Evolutionary conservation across 805 yeast species (phyloP).

Genomic region (Wickerhamomyces ciferrii): DNA sequence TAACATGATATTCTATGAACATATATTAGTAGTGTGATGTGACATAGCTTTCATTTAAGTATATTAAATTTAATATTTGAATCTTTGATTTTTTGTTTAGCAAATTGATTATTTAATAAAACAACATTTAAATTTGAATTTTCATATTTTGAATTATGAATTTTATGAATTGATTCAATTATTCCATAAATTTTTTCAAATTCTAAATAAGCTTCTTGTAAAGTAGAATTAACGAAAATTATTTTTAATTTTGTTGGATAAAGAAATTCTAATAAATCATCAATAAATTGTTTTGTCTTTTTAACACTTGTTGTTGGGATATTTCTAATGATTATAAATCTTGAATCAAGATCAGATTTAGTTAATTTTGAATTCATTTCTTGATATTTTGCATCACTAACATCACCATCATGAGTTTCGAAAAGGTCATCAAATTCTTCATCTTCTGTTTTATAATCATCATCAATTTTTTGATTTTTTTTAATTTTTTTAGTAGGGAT

Average conservation of each 20-base stretch:
- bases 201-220: neutral
- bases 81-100: slow-evolving; percentile 3
- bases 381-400: neutral
- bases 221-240: neutral
- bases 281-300: neutral
- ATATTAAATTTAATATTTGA: neutral
- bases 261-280: neutral
- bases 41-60: too few species aligned
- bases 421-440: neutral
- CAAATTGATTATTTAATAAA: slow-evolving; percentile 5
- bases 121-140: neutral
- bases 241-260: neutral
- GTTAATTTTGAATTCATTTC: neutral
- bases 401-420: neutral
- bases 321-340: neutral
- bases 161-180: neutral
- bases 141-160: slow-evolving; percentile 7
- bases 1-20: neutral
- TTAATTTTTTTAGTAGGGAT: neutral
- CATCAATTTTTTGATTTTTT: neutral
- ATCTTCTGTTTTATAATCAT: neutral
- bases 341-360: neutral
- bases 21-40: too few species aligned
- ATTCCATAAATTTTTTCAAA: neutral
- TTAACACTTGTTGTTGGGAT: neutral